Percentiles rank a stretch among this genome's conserved stretches.
phyloP scores from a whole-genome alignment of 352 stramenopile species.

The Phytophthora quininea region DNA sequence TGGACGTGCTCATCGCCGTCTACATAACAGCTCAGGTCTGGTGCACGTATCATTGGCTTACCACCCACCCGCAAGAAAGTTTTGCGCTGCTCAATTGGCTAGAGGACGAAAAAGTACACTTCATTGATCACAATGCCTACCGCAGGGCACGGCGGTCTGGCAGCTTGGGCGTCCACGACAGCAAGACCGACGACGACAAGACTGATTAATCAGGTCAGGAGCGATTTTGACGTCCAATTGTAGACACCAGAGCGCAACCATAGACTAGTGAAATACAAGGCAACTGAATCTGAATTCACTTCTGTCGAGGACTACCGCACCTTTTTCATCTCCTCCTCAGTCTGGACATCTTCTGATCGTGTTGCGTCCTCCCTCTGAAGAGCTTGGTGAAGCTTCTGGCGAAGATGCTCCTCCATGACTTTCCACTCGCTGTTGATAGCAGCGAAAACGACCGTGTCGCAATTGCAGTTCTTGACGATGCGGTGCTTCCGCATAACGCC shows the following conservation, averaged over 20 bases:
- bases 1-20: slow-evolving; percentile 87
- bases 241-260: slow-evolving; percentile 20
- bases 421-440: slow-evolving; percentile 90
- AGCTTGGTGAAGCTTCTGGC: slow-evolving; percentile 39
- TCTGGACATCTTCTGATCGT: slow-evolving; percentile 1
- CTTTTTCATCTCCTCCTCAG: slow-evolving; percentile 40
- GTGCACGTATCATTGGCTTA: slow-evolving; percentile 87
- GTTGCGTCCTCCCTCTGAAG: slow-evolving; percentile 25
- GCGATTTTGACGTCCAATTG: slow-evolving; percentile 1
- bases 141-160: slow-evolving; percentile 72
- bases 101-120: slow-evolving; percentile 80
- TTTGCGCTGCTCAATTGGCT: slow-evolving; percentile 83
- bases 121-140: slow-evolving; percentile 83
- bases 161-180: slow-evolving; percentile 33
- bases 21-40: slow-evolving; percentile 89
- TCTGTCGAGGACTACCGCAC: slow-evolving; percentile 26
- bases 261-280: slow-evolving; percentile 27
- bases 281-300: not conserved
- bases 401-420: slow-evolving; percentile 67
- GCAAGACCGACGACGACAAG: slow-evolving; percentile 31
- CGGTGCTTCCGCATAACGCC: slow-evolving; percentile 89
- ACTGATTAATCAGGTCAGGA: slow-evolving; percentile 17
- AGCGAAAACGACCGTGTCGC: slow-evolving; percentile 85
- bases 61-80: slow-evolving; percentile 56
- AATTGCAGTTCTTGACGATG: slow-evolving; percentile 85